Base-by-base conservation (phyloP, 345 rosid species). In the Raphanus sativus region DNA sequence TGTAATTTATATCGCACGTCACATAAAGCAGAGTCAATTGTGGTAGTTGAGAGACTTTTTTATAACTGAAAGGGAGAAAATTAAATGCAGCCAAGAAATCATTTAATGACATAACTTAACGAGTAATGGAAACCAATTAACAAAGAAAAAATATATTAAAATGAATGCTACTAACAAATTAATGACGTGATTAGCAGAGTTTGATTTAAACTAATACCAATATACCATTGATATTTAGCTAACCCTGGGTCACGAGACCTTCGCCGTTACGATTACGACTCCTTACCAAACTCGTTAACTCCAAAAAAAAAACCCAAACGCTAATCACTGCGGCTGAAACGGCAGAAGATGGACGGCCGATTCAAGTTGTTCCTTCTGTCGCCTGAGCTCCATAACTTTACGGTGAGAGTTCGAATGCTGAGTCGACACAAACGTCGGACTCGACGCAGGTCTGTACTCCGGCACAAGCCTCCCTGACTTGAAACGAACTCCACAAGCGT, bases 361-460 rank as follows among this genome's bases (percentile, higher is more conserved):
- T 2, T 81, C 86, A 6, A 76, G 84, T 42, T 75, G 80, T 55
- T 89, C 96, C 78, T 90, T 90, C 65, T 87, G 91, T 58, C 93
- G 81, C 81, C 91, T 84, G 66, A 89, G 93, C 74, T 89, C 96
- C 90, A 90, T 33, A 1, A 90, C 96, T 83, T 89, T 90, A 56
- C 96, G 90, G 67, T 90, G 96, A 52, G 96, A 90, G 77, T 90
- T 89, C 6, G 96, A 90, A 77, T 90, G 96, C 84, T 86, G 88
- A 75, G 93, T 85, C 69, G 86, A 66, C 45, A 89, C 87, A 9
- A 90, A 90, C 0, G 93, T 90, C 4, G 96, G 93, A 75, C 96
- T 90, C 1, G 96, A 87, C 0, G 93, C 93, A 0, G 96, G 96
- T 74, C 93, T 78, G 40, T 90, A 90, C 38, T 90, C 96, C n/a